A percentile compares a stretch with the other conserved stretches of the same genome.
Evolutionary conservation across 805 yeast genomes (phyloP).

Genomic region (Candida ortonii): DNA sequence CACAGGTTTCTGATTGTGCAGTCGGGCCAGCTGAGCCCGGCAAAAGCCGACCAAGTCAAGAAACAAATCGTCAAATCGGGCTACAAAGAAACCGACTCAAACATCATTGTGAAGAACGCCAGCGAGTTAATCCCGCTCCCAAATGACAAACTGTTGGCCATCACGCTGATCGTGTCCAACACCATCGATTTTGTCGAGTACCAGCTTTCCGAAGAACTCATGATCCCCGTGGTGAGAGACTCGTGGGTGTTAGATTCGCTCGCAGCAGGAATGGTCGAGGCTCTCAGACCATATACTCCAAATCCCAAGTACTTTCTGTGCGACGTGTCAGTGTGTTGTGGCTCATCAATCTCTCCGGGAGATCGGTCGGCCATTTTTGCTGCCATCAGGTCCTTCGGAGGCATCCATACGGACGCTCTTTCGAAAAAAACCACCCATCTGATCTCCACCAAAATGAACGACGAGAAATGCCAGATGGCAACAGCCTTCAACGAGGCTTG

Average conservation of each 20-base stretch:
- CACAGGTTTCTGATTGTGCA: conserved; percentile 19
- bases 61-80: conserved; percentile 19
- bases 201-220: conserved; percentile 41
- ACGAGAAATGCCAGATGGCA: conserved; percentile 44
- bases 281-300: conserved; percentile 65
- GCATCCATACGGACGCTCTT: conserved; percentile 59
- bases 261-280: conserved; percentile 38
- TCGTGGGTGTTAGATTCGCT: conserved; percentile 58
- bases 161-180: conserved; percentile 51
- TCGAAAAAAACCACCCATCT: conserved; percentile 78
- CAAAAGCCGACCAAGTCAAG: conserved; percentile 13
- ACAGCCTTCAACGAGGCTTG: conserved; percentile 24
- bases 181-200: conserved; percentile 53
- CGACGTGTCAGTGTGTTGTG: conserved; percentile 47
- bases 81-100: conserved; percentile 11
- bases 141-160: conserved; percentile 14
- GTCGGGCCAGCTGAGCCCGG: conserved; percentile 12
- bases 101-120: conserved; percentile 14
- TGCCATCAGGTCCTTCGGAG: conserved; percentile 75
- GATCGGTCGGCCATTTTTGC: conserved; percentile 67
- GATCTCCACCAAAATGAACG: conserved; percentile 50
- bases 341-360: conserved; percentile 54
- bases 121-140: conserved; percentile 14
- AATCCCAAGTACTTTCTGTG: conserved; percentile 65
- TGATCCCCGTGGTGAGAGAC: conserved; percentile 65